phyloP scores from a whole-genome alignment of 2,329 filamentous ascomycete species.

The Didymella pomorum region DNA sequence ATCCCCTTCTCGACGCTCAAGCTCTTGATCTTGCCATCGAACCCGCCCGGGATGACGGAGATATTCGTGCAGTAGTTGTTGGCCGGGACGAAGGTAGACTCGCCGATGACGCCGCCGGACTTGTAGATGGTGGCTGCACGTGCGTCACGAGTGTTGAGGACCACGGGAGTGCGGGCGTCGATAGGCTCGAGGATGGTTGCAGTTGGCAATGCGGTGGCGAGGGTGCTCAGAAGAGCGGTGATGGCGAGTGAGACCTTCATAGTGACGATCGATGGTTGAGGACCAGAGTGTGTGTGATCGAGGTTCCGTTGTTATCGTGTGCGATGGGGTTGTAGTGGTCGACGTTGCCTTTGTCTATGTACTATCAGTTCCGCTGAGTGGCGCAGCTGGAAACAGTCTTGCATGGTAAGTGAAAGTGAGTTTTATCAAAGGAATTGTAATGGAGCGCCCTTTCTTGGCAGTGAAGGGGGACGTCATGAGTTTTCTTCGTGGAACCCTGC shows the following conservation, averaged over 20 bases:
- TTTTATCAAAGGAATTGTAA: no score
- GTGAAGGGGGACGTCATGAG: not conserved
- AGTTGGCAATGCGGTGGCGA: not conserved
- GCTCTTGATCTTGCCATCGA: conserved; percentile 10
- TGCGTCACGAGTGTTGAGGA: conserved; percentile 1
- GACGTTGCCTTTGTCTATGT: no score
- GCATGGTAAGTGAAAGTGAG: not conserved
- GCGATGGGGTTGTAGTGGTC: not conserved
- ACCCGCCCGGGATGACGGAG: conserved; percentile 8
- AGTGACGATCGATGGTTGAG: no score
- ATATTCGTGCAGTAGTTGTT: conserved; percentile 13
- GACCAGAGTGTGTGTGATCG: no score
- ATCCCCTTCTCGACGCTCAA: conserved; percentile 15
- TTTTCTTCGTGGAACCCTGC: conserved; percentile 6
- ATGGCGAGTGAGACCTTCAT: no score
- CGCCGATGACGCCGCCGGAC: not conserved
- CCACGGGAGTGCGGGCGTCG: not conserved
- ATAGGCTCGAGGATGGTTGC: not conserved
- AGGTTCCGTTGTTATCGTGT: no score
- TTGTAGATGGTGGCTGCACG: conserved; percentile 19
- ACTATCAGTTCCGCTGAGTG: not conserved
- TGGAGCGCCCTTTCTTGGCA: conserved; percentile 6
- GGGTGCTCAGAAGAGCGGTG: not conserved
- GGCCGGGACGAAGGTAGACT: not conserved
- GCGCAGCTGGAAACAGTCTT: not conserved